Evolutionary conservation across 257 asterid species (phyloP), one percentile per base, ranked within the genome.

Genomic region (Petunia axillaris): DNA sequence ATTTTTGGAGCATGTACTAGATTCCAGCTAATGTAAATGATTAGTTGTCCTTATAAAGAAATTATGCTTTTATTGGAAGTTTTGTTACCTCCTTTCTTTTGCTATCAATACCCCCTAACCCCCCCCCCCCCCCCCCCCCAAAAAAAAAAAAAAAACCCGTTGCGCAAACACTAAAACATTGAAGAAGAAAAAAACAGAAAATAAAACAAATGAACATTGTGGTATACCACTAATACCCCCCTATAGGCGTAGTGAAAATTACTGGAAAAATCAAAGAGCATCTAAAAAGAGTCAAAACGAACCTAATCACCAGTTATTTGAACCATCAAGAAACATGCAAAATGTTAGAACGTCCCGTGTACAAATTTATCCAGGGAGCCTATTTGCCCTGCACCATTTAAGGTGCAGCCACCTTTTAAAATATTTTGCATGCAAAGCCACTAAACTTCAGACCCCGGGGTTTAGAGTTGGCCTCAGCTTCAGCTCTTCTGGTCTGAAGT

Each of bases 181-280:
- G 25, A 25, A 25, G 25, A 25, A 25, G 1, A 44, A 25, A 11
- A 71, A 48, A 71, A 48, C 13, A 35, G 43, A 73, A 36, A 73
- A 50, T 62, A 50, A 73, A 52, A 36, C 46, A 73, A 73, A 71
- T 35, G 36, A 73, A 50, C 44, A 36, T 50, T 13, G 41, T 36
- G 4, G 44, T 48, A 43, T n/a, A 67, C 54, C 43, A 36, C 44
- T 35, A 73, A 5, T 6, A 71, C 5, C 48, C 13, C 44, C 59
- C 59, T 36, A 50, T 73, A 60, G 50, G 44, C 77, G 48, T 35
- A 71, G 77, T 48, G 77, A 71, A 6, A 73, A 73, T 50, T 5
- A 73, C 78, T 25, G 62, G 52, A 35, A 71, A 54, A 73, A 50
- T 48, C 3, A 35, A 35, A 35, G 25, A 36, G 13, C 11, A 50